phyloP scores from a whole-genome alignment of 176 grass and related monocot genomes.

The Rhipidocladum racemiflorum region DNA sequence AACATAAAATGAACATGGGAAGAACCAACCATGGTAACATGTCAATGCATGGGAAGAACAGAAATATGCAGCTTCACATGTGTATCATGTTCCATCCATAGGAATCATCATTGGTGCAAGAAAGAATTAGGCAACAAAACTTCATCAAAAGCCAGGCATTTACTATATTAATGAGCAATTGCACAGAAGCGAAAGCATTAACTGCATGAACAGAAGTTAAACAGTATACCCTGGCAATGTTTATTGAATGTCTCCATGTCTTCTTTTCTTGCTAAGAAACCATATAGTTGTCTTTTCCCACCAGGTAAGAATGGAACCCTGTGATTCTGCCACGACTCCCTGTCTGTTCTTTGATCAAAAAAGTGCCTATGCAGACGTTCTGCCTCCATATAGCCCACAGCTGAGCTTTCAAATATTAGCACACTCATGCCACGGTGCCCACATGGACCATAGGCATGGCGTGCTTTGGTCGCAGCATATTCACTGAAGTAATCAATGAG shows the following conservation, averaged over 20 bases:
- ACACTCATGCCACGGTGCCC: slow-evolving; percentile 88
- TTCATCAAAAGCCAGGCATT: slow-evolving; percentile 12
- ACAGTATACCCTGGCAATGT: slow-evolving; percentile 58
- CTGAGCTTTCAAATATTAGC: slow-evolving; percentile 79
- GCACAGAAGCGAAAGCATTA: neutral
- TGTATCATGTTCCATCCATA: too few species aligned
- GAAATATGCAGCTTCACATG: too few species aligned
- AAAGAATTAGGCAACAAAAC: neutral
- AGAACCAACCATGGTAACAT: too few species aligned
- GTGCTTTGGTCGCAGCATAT: slow-evolving; percentile 72
- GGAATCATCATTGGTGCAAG: too few species aligned
- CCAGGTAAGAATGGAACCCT: slow-evolving; percentile 55
- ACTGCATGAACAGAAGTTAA: neutral
- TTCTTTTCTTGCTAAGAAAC: slow-evolving; percentile 73
- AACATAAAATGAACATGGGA: too few species aligned
- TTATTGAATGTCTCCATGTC: slow-evolving; percentile 80
- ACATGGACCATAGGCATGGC: slow-evolving; percentile 77
- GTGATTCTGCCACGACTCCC: slow-evolving; percentile 51
- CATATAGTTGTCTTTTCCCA: slow-evolving; percentile 74
- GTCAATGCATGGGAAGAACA: too few species aligned
- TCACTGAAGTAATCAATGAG: slow-evolving; percentile 71
- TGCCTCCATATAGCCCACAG: slow-evolving; percentile 72
- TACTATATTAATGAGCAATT: slow-evolving; percentile 13
- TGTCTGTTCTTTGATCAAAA: slow-evolving; percentile 56
- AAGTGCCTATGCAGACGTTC: slow-evolving; percentile 82